phyloP scores from a whole-genome alignment of 2,329 filamentous ascomycete genomes.

The Didymella lethalis region DNA sequence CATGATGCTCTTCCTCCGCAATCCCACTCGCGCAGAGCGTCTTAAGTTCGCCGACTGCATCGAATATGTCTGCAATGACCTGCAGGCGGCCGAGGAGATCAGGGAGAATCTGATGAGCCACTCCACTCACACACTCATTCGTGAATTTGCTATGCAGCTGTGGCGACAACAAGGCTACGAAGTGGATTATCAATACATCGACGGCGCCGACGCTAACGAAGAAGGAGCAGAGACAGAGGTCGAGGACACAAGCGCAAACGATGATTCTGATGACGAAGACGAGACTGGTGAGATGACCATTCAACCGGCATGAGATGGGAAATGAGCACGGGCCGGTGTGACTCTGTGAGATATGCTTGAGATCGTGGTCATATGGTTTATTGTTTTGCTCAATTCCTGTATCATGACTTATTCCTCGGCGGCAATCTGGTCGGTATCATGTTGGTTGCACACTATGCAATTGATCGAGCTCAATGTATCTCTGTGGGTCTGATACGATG shows the following conservation, averaged over 20 bases:
- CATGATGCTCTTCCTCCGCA: neutral
- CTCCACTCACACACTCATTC: neutral
- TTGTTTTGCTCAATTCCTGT: neutral
- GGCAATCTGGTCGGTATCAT: neutral
- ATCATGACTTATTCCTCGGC: neutral
- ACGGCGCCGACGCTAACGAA: neutral
- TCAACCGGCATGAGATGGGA: neutral
- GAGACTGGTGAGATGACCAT: neutral
- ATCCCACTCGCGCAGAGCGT: neutral
- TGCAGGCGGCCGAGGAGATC: neutral
- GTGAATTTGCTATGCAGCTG: neutral
- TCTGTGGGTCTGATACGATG: neutral
- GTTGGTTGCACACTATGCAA: neutral
- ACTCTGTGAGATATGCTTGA: neutral
- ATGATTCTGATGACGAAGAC: neutral
- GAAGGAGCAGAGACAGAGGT: neutral
- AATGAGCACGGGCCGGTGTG: neutral
- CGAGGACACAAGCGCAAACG: neutral
- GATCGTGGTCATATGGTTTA: neutral
- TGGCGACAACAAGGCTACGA: conserved; percentile 4
- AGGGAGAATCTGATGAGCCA: neutral
- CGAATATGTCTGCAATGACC: neutral
- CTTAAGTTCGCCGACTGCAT: conserved; percentile 2
- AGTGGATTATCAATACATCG: neutral
- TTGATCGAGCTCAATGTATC: neutral